These are phyloP conservation scores for Saccharum hybrid DNA, from an alignment of 202 grass and related monocot genomes.

Conservation along the genomic window DNA sequence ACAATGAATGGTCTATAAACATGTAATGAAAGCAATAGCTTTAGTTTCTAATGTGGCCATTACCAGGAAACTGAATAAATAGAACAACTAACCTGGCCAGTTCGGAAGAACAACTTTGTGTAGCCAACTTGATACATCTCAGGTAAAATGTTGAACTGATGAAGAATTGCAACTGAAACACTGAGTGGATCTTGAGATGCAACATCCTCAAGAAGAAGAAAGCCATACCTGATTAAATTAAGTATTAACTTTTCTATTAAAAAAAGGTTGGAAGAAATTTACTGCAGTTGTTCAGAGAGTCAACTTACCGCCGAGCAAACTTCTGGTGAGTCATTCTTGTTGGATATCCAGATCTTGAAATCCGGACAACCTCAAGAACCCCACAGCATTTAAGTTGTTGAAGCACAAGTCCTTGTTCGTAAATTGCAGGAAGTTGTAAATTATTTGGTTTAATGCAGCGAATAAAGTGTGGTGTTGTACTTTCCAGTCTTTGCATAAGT, in stretches of 20 bases:
- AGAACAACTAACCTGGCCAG: constrained; percentile 76
- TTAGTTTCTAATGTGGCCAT: constrained; percentile 27
- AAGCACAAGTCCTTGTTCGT: constrained; percentile 86
- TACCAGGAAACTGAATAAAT: constrained; percentile 22
- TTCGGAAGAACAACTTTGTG: constrained; percentile 97
- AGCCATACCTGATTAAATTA: constrained; percentile 77
- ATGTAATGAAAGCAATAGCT: constrained; percentile 27
- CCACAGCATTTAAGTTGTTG: constrained; percentile 95
- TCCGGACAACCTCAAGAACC: constrained; percentile 97
- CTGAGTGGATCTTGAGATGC: constrained; percentile 89
- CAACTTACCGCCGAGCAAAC: constrained; percentile 80
- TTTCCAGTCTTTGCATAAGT: constrained; percentile 95
- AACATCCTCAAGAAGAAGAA: constrained; percentile 89
- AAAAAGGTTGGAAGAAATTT: constrained; percentile 27
- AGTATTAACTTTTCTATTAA: constrained; percentile 34
- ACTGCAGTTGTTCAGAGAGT: constrained; percentile 29
- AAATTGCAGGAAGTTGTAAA: constrained; percentile 86
- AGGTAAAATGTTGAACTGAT: constrained; percentile 92
- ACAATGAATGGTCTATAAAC: neutral
- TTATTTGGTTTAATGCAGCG: constrained; percentile 98
- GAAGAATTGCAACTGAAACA: constrained; percentile 95
- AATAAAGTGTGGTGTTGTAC: constrained; percentile 94
- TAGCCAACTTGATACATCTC: constrained; percentile 99
- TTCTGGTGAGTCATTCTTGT: constrained; percentile 98
- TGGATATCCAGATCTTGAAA: constrained; percentile 97